Base-by-base conservation (phyloP, 116 monocot genomes). In the Thalassia testudinum region DNA sequence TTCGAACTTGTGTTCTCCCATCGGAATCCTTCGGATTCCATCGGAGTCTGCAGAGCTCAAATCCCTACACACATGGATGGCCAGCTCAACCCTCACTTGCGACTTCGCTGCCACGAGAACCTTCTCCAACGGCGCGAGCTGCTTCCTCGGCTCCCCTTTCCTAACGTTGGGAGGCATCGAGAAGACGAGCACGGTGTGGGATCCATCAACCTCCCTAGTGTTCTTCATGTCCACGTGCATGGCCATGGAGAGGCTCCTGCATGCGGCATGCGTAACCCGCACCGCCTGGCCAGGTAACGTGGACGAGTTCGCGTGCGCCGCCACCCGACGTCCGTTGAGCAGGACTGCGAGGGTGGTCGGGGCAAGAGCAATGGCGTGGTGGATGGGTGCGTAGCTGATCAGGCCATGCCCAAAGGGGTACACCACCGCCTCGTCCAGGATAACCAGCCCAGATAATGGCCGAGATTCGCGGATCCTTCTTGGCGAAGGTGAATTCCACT, bases 361-460 rank as follows among this genome's bases (percentile, higher is more conserved):
- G 0, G 75, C 74, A 0, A 42, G 50, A 17, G 62, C 70, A 21
- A 90, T 54, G 40, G 71, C 50, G 30, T 78, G 70, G 6, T 55
- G 50, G 57, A 84, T 83, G 15, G 55, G 64, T 21, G 84, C 62
- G 78, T 90, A 90, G 65, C 67, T 78, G n/a, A n/a, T n/a, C 5
- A 84, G 61, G 7, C 90, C 84, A 26, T 90, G 62, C 0, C 80
- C 90, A 22, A 78, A 90, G 7, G 80, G 75, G 57, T 77, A 83
- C 1, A 90, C 82, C 82, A 2, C 82, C 87, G 14, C 75, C 75
- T 61, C 79, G 75, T 23, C 87, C 87, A 0, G 87, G 87, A 23
- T 87, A 87, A 21, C 87, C 87, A 12, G 68, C 82, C 87, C 87
- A 87, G 13, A 82, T 44, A 6, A 87, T 87, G 24, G 76, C 76